Percentiles rank a stretch among this genome's conserved stretches.
phyloP scores from a whole-genome alignment of 805 yeast species.

The Limtongia smithiae region DNA sequence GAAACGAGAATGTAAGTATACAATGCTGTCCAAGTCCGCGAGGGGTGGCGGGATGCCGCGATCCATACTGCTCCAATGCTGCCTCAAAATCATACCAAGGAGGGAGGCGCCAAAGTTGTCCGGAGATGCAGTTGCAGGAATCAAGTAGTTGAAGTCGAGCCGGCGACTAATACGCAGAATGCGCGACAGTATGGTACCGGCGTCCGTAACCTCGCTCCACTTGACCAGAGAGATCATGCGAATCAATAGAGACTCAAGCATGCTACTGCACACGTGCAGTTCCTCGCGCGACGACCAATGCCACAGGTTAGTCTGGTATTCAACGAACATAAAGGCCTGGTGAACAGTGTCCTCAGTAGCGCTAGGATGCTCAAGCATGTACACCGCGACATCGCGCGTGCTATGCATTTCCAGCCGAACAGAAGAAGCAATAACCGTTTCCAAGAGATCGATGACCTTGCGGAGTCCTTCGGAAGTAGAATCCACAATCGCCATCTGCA shows the following conservation, averaged over 20 bases:
- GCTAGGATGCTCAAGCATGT: conserved; percentile 6
- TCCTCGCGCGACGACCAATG: conserved; percentile 5
- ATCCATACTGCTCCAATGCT: conserved; percentile 1
- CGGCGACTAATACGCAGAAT: conserved; percentile 2
- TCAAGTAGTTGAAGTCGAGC: conserved; percentile 1
- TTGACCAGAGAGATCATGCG: conserved; percentile 11
- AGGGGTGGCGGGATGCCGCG: conserved; percentile 5
- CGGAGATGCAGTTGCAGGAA: neutral
- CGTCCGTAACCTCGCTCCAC: conserved; percentile 10
- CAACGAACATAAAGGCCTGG: conserved; percentile 16
- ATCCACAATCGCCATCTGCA: neutral
- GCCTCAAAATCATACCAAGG: conserved; percentile 2
- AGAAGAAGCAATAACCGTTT: neutral
- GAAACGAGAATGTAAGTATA: conserved; percentile 13
- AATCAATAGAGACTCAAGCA: conserved; percentile 1
- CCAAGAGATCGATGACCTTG: conserved; percentile 2
- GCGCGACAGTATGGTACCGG: conserved; percentile 6
- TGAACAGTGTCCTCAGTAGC: conserved; percentile 13
- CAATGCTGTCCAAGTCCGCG: conserved; percentile 2
- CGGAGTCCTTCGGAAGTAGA: neutral
- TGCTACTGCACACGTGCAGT: neutral
- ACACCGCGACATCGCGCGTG: conserved; percentile 12
- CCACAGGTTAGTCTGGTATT: conserved; percentile 1
- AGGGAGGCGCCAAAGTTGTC: neutral
- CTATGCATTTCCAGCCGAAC: conserved; percentile 15